Evolutionary conservation across 2,329 filamentous ascomycete species (phyloP), one percentile per base, ranked within the genome.

Genomic region (Exophiala dermatitidis): DNA sequence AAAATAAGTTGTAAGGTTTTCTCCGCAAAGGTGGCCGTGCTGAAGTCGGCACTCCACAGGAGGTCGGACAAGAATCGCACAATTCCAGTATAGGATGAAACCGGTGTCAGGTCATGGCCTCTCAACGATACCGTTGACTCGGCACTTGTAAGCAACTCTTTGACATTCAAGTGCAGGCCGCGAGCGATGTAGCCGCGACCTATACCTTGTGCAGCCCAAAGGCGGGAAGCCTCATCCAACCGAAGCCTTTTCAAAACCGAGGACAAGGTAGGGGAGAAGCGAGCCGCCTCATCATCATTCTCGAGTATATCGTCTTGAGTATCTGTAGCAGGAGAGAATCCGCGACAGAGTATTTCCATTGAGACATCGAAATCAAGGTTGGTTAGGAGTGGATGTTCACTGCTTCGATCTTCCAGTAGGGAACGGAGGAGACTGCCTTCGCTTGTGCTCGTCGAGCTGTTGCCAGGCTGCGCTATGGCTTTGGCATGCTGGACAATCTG

Each of bases 141-240:
- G 33, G 12, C 30, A 19, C 30, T 36, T 9, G 8, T 28, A 7
- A 40, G 12, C 31, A 38, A 34, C 8, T 49, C 31, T 9, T 40
- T 42, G n/a, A 41, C 32, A 8, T 43, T 53, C n/a, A 53, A 50
- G 33, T 10, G 26, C 50, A 81, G 75, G 1, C 90, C 90, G 30
- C 83, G 87, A 10, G 86, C 80, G 37, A 85, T 83, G 69, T 90
- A 97, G 0, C 88, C 84, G 65, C 89, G 81, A 5, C 94, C 93
- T 42, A 97, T 75, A 1, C 90, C 85, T 58, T 85, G 80, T 2
- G 88, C 90, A 42, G 88, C 86, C 94, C 94, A 98, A 1, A 87
- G 73, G 0, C 89, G 73, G 66, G 93, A 96, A 10, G 82, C 78
- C 29, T 79, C 72, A 52, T 83, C 86, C 10, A 85, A 74, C 1